Base-by-base conservation (phyloP, 2,329 filamentous ascomycete species). In the Colletotrichum echinochloae region DNA sequence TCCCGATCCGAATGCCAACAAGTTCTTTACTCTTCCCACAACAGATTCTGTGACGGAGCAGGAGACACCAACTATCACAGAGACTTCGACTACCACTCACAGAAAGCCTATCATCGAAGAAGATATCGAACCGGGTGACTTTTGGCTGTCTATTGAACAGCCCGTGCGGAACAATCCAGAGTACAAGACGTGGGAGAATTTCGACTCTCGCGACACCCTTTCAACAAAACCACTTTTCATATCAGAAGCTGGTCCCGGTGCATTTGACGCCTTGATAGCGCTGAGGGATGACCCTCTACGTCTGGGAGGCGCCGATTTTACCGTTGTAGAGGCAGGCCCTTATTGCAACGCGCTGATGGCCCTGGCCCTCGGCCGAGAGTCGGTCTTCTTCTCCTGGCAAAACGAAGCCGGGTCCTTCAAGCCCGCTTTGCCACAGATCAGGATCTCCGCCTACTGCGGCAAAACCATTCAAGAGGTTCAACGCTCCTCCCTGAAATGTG, bases 181-280 rank as follows among this genome's bases (percentile, higher is more conserved):
- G 48, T 89, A 90, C 75, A 87, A 86, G 71, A 91, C 90, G 0
- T 96, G 93, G 93, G 90, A 94, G 73, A 81, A 80, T 1, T 95
- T 95, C 74, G 81, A 85, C 1, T 77, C 80, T 14, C 74, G 80
- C 0, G 77, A 82, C n/a, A 76, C 82, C 6, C 77, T 82, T 5
- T 79, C 82, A 12, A 73, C 78, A 1, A 70, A 65, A 49, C 85
- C 88, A 1, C 79, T 86, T 1, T 91, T 92, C 72, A 81, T 94
- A 16, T 91, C 89, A 3, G 93, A 96, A 79, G 89, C 90, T 35
- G 91, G 91, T 0, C 83, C 91, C 1, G 79, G 79, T 12, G 85
- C 87, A 2, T 93, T 93, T 71, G 92, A 95, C 81, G 88, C 91
- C 8, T 83, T 90, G 3, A 74, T 92, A 4, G 75, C 77, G 72